Evolutionary conservation across 371 early-diverging fungal species (phyloP).

Genomic region (Saksenaea oblongispora): DNA sequence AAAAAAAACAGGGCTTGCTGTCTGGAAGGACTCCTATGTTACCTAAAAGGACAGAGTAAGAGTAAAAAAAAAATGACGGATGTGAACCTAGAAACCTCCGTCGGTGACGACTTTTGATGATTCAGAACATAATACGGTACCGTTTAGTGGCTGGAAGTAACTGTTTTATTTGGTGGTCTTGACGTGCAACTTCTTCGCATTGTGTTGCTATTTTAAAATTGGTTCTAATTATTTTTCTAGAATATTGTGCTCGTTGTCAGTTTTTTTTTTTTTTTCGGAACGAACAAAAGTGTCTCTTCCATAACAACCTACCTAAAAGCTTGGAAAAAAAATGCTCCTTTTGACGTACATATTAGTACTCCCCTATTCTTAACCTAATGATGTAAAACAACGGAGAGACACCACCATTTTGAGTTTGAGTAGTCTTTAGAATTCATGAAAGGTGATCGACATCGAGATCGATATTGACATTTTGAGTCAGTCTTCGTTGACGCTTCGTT

Average conservation of each 20-base stretch:
- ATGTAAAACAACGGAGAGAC: background rate
- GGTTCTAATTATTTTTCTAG: background rate
- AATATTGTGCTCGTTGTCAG: background rate
- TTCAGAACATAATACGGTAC: background rate
- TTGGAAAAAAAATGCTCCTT: background rate
- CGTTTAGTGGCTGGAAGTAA: background rate
- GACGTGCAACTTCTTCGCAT: background rate
- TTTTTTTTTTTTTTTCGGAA: background rate
- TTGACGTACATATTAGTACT: background rate
- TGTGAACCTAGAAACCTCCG: background rate
- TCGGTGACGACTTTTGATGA: background rate
- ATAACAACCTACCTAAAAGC: background rate
- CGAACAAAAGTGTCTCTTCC: constrained; percentile 3
- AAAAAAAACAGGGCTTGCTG: constrained; percentile 1
- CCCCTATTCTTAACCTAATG: background rate
- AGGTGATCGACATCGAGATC: constrained; percentile 1
- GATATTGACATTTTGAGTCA: constrained; percentile 4
- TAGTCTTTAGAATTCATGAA: background rate
- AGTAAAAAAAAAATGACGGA: background rate
- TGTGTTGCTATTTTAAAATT: background rate
- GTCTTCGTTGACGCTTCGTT: background rate
- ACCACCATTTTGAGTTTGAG: background rate
- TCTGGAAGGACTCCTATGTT: background rate
- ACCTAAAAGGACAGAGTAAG: background rate
- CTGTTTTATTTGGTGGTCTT: background rate